Evolutionary conservation across 495 filamentous ascomycete species (phyloP).

Genomic region (Astrothelium macrocarpum): DNA sequence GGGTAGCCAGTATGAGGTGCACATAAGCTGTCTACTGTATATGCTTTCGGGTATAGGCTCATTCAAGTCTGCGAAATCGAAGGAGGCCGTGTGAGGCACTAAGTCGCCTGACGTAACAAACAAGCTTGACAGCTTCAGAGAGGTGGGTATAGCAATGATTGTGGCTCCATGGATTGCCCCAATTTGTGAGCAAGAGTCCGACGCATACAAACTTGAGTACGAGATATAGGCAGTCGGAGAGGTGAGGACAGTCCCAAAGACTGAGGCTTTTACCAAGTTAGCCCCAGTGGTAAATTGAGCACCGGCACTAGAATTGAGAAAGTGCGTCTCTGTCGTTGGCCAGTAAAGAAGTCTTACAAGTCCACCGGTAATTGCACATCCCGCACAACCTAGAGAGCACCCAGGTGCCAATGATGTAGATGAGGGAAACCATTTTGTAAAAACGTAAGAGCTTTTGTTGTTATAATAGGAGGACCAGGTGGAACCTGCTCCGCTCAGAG

Average conservation of each 20-base stretch:
- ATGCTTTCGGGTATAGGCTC: neutral
- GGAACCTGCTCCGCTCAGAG: neutral
- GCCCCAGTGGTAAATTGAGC: neutral
- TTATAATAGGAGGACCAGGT: neutral
- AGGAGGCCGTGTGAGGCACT: neutral
- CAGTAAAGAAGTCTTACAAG: neutral
- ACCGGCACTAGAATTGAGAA: neutral
- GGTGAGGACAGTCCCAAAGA: neutral
- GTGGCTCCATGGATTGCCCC: neutral
- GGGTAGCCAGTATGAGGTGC: neutral
- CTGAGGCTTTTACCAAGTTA: neutral
- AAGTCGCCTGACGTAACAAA: neutral
- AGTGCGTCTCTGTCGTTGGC: neutral
- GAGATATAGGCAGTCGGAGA: neutral
- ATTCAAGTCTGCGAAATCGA: neutral
- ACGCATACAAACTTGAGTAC: neutral
- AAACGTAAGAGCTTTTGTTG: neutral
- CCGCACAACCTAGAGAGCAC: neutral
- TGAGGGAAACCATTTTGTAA: neutral
- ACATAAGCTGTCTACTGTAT: neutral
- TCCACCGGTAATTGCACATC: neutral
- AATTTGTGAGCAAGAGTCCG: neutral
- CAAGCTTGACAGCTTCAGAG: neutral
- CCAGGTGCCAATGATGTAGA: neutral
- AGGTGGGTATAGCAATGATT: neutral